phyloP scores from a whole-genome alignment of 2,329 filamentous ascomycete genomes.

The Cladosporium sp. region DNA sequence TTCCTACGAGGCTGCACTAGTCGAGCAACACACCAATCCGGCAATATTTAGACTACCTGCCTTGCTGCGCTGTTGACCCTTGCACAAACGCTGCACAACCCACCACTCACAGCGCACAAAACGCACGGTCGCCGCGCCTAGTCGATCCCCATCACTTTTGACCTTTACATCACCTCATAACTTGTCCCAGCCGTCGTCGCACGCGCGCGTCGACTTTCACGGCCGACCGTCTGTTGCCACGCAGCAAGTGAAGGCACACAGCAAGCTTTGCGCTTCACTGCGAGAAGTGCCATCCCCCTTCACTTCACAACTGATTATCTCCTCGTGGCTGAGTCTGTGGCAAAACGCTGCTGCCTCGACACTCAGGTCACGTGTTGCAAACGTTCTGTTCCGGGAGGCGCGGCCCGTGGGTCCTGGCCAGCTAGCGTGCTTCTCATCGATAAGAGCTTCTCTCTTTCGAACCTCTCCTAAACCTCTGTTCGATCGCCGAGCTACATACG shows the following conservation, averaged over 20 bases:
- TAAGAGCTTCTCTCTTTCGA: conserved; percentile 12
- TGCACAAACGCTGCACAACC: conserved; percentile 13
- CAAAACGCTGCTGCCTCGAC: conserved; percentile 7
- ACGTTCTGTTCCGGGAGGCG: background rate
- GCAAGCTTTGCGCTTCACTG: background rate
- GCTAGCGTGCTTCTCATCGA: conserved; percentile 11
- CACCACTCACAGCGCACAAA: conserved; percentile 9
- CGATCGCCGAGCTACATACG: conserved; percentile 18
- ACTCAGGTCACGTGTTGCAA: conserved; percentile 1
- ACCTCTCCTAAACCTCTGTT: conserved; percentile 14
- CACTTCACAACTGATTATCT: background rate
- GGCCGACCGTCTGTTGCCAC: background rate
- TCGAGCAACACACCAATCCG: too few species aligned
- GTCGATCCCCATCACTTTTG: conserved; percentile 8
- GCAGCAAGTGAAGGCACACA: background rate
- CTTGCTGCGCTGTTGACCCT: conserved; percentile 6
- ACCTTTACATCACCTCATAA: conserved; percentile 12
- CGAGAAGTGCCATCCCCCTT: too few species aligned
- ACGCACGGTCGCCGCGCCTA: conserved; percentile 7
- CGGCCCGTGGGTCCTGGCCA: background rate
- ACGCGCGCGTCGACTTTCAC: background rate
- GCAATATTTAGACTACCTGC: background rate
- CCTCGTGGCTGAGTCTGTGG: background rate
- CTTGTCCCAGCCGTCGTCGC: background rate
- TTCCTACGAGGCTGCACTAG: too few species aligned